Evolutionary conservation across 768 basidiomycete genomes (phyloP).

Genomic region (Punctularia strigosozonata): DNA sequence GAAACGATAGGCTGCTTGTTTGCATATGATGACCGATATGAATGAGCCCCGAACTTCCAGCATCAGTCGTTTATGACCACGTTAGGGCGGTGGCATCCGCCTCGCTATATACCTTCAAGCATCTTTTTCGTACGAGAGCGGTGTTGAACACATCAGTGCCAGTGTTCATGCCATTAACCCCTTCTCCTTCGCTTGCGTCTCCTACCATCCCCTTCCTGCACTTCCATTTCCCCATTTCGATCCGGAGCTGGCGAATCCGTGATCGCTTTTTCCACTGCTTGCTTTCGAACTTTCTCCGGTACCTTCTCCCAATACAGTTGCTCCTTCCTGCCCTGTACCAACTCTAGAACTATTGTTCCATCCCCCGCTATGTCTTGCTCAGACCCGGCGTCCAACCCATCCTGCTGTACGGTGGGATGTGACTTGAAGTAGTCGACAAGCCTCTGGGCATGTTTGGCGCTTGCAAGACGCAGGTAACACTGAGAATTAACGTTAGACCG

Average conservation of each 20-base stretch:
- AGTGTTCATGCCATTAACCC: no score
- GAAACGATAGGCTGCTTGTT: no score
- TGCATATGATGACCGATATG: no score
- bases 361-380: conserved; percentile 7
- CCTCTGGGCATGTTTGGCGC: conserved; percentile 30
- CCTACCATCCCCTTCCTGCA: conserved; percentile 1
- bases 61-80: no score
- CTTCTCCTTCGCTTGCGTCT: conserved; percentile 3
- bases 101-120: no score
- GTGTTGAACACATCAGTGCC: no score
- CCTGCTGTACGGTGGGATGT: conserved; percentile 26
- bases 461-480: conserved; percentile 65
- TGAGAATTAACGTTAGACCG: conserved; percentile 14
- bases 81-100: no score
- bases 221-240: background rate
- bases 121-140: no score
- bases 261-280: conserved; percentile 44
- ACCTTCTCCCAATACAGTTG: conserved; percentile 73
- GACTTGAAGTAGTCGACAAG: conserved; percentile 34
- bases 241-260: conserved; percentile 1
- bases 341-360: conserved; percentile 33
- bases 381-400: conserved; percentile 47
- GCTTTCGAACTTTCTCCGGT: conserved; percentile 54
- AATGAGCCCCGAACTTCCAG: no score
- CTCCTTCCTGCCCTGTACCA: conserved; percentile 52